Conservation (phyloP, 2,329 filamentous ascomycete genomes). For the Neopestalotiopsis rosae region DNA sequence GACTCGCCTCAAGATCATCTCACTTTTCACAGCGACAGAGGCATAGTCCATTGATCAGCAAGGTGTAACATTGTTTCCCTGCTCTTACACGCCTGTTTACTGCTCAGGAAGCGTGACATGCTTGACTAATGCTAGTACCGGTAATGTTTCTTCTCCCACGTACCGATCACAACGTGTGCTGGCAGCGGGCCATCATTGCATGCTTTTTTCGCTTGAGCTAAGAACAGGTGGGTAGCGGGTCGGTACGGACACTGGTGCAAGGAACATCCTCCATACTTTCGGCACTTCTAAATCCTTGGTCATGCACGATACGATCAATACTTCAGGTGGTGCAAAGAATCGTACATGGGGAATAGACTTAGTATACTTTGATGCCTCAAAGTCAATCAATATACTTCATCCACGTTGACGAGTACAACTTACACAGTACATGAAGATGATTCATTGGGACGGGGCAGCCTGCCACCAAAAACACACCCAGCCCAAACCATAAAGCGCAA, state of each 20-base stretch:
- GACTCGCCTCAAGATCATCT: background rate
- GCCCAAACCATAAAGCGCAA: too few relatives aligned
- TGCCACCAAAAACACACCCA: too few relatives aligned
- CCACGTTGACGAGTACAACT: too few relatives aligned
- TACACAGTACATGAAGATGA: too few relatives aligned
- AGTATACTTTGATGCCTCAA: too few relatives aligned
- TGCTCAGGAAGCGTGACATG: too few relatives aligned
- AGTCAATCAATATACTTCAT: too few relatives aligned
- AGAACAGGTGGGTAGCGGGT: background rate
- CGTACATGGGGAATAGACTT: too few relatives aligned
- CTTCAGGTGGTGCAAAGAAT: background rate
- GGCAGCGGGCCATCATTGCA: background rate
- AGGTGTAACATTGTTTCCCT: too few relatives aligned
- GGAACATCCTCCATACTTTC: background rate
- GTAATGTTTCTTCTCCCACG: background rate
- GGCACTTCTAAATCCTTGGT: background rate
- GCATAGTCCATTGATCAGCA: background rate
- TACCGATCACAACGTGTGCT: background rate
- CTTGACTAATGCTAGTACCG: too few relatives aligned
- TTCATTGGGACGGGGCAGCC: too few relatives aligned
- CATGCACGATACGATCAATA: background rate
- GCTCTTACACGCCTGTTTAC: too few relatives aligned
- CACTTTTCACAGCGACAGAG: background rate
- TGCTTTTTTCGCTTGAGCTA: background rate
- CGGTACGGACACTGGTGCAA: background rate